phyloP scores from a whole-genome alignment of 768 basidiomycete genomes.

The Mycena metata region DNA sequence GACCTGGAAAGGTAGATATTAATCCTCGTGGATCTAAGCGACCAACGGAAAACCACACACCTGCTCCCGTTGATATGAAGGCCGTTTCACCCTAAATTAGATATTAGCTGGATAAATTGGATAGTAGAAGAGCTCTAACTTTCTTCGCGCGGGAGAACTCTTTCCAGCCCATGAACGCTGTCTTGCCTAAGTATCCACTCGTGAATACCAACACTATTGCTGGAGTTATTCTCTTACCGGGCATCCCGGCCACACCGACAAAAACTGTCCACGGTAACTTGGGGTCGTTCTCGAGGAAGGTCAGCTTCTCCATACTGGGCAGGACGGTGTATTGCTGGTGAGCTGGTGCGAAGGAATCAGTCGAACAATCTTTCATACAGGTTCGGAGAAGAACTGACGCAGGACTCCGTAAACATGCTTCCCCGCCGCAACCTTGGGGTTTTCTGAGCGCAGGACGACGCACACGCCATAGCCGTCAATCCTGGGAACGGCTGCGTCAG shows the following conservation, averaged over 20 bases:
- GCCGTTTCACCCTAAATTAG: conserved; percentile 18
- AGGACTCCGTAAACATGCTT: conserved; percentile 59
- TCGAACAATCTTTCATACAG: too few species aligned
- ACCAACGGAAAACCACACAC: too few species aligned
- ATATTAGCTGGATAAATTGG: too few species aligned
- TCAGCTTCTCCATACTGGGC: neutral
- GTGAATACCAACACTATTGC: too few species aligned
- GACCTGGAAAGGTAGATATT: conserved; percentile 5
- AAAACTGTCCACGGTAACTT: conserved; percentile 45
- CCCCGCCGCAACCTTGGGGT: conserved; percentile 49
- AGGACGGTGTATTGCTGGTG: conserved; percentile 28
- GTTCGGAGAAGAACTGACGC: conserved; percentile 23
- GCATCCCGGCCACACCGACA: conserved; percentile 68
- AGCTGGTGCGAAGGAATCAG: conserved; percentile 7
- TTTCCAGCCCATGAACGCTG: conserved; percentile 45
- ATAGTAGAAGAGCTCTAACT: conserved; percentile 14
- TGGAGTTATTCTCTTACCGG: conserved; percentile 49
- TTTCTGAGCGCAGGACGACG: conserved; percentile 60
- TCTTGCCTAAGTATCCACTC: conserved; percentile 43
- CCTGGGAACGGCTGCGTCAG: conserved; percentile 33
- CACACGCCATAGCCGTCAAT: conserved; percentile 54
- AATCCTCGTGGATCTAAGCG: too few species aligned
- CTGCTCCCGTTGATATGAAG: conserved; percentile 19
- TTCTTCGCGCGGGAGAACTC: conserved; percentile 38
- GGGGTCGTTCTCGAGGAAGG: conserved; percentile 9